Evolutionary conservation across 495 filamentous ascomycete genomes (phyloP).

Genomic region (Cetradonia linearis): DNA sequence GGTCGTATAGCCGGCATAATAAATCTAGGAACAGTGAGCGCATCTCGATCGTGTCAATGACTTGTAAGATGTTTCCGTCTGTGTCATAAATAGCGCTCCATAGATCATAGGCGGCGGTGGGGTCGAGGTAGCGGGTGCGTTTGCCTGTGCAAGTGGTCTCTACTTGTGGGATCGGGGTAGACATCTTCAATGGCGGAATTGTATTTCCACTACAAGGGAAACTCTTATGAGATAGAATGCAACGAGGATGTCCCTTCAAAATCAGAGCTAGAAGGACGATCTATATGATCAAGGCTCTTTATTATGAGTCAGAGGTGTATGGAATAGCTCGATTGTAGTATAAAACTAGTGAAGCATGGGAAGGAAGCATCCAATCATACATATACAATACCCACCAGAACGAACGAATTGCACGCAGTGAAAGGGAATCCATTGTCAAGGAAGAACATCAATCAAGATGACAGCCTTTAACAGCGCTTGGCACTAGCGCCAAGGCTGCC

Average conservation of each 20-base stretch:
- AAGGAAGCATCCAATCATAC: too few relatives aligned
- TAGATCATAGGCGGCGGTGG: conserved; percentile 31
- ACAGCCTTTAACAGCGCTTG: too few relatives aligned
- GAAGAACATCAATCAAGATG: too few relatives aligned
- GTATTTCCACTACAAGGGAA: background rate
- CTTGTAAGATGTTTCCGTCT: conserved; percentile 65
- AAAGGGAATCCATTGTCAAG: too few relatives aligned
- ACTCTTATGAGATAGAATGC: background rate
- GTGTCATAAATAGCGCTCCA: conserved; percentile 55
- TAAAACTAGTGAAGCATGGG: too few relatives aligned
- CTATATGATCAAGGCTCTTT: background rate
- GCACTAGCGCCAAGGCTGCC: background rate
- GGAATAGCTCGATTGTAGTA: too few relatives aligned
- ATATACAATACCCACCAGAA: too few relatives aligned
- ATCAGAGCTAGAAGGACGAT: background rate
- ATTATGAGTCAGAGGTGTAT: background rate
- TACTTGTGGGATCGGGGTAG: background rate
- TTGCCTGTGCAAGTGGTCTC: background rate
- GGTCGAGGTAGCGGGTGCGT: conserved; percentile 6
- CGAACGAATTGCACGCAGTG: too few relatives aligned
- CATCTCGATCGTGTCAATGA: conserved; percentile 53
- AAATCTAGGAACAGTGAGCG: conserved; percentile 44
- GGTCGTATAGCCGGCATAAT: conserved; percentile 29
- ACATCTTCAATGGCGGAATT: background rate
- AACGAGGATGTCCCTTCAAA: background rate